These are phyloP conservation scores for Pichia sporocuriosa DNA, from an alignment of 805 yeast genomes.

Conservation along the genomic window DNA sequence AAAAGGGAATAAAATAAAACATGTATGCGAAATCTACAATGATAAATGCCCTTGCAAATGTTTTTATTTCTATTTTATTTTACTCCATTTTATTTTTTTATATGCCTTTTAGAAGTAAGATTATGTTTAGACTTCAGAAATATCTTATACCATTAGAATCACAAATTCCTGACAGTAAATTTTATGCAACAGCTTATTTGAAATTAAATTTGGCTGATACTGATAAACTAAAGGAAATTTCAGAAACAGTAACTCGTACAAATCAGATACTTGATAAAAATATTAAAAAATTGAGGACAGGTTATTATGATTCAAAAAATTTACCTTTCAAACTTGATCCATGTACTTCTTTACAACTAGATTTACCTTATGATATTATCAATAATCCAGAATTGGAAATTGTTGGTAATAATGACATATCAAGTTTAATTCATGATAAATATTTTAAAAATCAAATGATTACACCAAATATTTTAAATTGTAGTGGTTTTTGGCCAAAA, in stretches of 20 bases:
- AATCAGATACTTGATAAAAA: neutral
- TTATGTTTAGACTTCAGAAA: neutral
- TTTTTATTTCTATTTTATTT: too few relatives aligned
- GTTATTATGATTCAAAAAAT: neutral
- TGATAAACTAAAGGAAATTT: neutral
- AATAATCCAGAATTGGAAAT: neutral
- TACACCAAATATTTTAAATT: neutral
- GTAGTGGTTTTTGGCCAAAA: conserved; percentile 19
- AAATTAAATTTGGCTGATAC: neutral
- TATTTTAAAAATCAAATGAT: neutral
- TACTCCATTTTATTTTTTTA: too few relatives aligned
- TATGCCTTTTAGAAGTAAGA: neutral
- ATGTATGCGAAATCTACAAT: too few relatives aligned
- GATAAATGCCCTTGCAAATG: too few relatives aligned
- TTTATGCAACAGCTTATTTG: conserved; percentile 1
- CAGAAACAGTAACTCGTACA: conserved; percentile 1
- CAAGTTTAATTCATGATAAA: neutral
- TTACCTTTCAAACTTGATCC: neutral
- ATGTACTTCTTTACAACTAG: conserved; percentile 1
- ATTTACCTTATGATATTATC: conserved; percentile 2
- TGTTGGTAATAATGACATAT: neutral
- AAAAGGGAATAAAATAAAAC: too few relatives aligned
- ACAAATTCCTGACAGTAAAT: neutral
- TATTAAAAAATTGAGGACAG: neutral
- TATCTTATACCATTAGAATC: conserved; percentile 2